Conservation (phyloP, 2,329 filamentous ascomycete genomes). For the Capronia americana region DNA sequence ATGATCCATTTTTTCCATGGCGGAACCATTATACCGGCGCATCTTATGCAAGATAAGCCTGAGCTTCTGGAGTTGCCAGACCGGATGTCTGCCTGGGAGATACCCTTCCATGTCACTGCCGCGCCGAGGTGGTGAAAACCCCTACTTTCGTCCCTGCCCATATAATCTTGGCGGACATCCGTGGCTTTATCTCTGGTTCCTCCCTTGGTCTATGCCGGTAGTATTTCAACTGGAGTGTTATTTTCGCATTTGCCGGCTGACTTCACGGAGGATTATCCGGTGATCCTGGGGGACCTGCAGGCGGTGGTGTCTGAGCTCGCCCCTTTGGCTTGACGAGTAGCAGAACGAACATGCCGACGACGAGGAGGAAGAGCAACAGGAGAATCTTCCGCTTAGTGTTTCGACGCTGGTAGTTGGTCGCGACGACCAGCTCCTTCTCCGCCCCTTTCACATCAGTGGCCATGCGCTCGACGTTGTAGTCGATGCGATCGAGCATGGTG, state of each 20-base stretch:
- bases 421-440: slow-evolving; percentile 79
- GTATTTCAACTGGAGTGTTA: background rate
- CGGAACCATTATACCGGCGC: background rate
- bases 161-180: background rate
- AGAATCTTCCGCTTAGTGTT: slow-evolving; percentile 93
- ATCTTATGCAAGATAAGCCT: background rate
- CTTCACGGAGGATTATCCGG: slow-evolving; percentile 22
- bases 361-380: slow-evolving; percentile 80
- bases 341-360: slow-evolving; percentile 85
- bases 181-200: background rate
- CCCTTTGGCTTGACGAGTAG: slow-evolving; percentile 78
- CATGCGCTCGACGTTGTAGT: slow-evolving; percentile 98
- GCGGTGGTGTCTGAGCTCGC: slow-evolving; percentile 24
- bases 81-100: background rate
- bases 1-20: background rate
- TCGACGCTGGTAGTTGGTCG: slow-evolving; percentile 85
- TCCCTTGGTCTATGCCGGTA: background rate
- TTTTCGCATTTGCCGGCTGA: background rate
- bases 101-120: background rate
- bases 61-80: background rate
- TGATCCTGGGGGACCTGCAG: slow-evolving; percentile 23
- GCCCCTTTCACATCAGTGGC: slow-evolving; percentile 90
- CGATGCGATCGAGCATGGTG: slow-evolving; percentile 89
- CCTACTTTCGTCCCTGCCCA: background rate
- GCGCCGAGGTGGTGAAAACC: background rate